phyloP scores from a whole-genome alignment of 2,329 filamentous ascomycete genomes.

The Chrysosporium keratinophilum region DNA sequence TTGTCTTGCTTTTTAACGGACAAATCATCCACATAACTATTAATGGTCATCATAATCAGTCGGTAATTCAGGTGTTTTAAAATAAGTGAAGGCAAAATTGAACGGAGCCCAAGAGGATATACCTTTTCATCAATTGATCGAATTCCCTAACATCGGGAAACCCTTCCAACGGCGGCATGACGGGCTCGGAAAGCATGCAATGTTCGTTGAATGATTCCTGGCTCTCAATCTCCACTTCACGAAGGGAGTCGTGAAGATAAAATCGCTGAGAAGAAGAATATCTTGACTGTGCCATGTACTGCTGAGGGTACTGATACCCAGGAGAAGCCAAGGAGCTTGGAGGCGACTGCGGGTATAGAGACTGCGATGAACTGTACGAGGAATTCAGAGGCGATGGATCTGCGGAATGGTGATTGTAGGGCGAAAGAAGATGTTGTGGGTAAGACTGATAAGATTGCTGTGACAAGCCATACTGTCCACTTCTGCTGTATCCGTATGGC shows the following conservation, averaged over 20 bases:
- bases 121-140: slow-evolving; percentile 39
- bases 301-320: slow-evolving; percentile 26
- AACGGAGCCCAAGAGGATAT: slow-evolving; percentile 3
- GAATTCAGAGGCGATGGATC: slow-evolving; percentile 25
- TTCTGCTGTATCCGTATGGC: slow-evolving; percentile 20
- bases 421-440: slow-evolving; percentile 27
- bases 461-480: slow-evolving; percentile 20
- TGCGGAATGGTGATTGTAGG: slow-evolving; percentile 27
- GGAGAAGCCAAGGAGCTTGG: slow-evolving; percentile 12
- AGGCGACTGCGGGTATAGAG: slow-evolving; percentile 24
- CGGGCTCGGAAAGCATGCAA: slow-evolving; percentile 37
- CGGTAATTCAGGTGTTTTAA: neutral
- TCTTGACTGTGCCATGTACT: slow-evolving; percentile 26
- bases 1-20: slow-evolving; percentile 45
- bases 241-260: slow-evolving; percentile 27
- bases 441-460: slow-evolving; percentile 28
- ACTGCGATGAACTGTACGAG: slow-evolving; percentile 26
- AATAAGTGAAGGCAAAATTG: neutral
- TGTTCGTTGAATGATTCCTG: slow-evolving; percentile 37
- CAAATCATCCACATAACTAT: slow-evolving; percentile 41
- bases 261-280: slow-evolving; percentile 28
- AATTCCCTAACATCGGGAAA: slow-evolving; percentile 40
- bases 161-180: slow-evolving; percentile 35
- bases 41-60: neutral
- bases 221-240: slow-evolving; percentile 33